Base-by-base conservation (phyloP, 331 rosid genomes). In the Rosa hybrid region DNA sequence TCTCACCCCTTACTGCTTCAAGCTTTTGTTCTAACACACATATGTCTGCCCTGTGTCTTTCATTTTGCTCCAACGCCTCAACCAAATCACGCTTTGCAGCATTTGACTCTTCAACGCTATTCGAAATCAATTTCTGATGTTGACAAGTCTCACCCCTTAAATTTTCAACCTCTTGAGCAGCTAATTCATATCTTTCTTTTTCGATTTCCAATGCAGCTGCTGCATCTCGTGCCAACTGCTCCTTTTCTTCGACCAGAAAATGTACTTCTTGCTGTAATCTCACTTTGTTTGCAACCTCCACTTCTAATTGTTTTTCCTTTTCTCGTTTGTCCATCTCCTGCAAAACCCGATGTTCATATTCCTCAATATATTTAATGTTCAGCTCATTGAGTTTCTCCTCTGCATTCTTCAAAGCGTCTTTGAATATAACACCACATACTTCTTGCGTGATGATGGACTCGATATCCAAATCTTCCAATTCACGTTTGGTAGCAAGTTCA, bases 371-470 rank as follows among this genome's bases (percentile, higher is more conserved):
- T 84, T 78, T 80, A 39, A 38, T 14, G 30, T 75, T 78, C 77
- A 89, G 70, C 71, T 48, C 53, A 73, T 27, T 63, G 68, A 83
- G 51, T 72, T 82, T 81, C 82, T 86, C 84, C 70, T 78, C 83
- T 25, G 27, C 27, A 25, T 25, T 25, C 27, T 25, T 25, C 27
- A 25, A 25, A 78, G 91, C 77, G 83, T 90, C 97, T 88, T 75
- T 79, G 41, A 80, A 85, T 79, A 87, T 49, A 62, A 88, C 68
- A 71, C 79, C 92, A 76, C 74, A 63, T 4, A 88, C 18, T 65
- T 77, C 91, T 82, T 89, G 92, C 85, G 72, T 71, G 83, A 86
- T 74, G 71, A 82, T 51, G 70, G 85, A 84, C 85, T 90, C 90
- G 72, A 87, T 68, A 80, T 87, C 87, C 39, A 86, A 85, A 87